A percentile compares a stretch with the other conserved stretches of the same genome.
These are phyloP conservation scores for Eucalyptus regnans DNA, from an alignment of 345 rosid genomes.

Conservation along the genomic window DNA sequence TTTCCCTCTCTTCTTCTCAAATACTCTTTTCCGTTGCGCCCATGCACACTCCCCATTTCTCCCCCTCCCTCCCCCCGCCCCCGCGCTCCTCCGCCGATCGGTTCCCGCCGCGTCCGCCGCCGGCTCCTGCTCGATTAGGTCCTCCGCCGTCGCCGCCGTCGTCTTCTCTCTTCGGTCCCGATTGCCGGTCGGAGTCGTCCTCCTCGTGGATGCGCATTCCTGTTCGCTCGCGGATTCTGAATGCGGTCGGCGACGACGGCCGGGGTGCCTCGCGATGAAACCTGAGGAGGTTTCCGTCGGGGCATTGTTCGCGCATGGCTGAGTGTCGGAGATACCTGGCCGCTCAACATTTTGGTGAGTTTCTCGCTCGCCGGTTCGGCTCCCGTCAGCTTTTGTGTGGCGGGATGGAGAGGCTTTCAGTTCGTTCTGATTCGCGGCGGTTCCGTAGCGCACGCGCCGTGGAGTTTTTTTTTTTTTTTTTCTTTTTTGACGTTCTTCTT, in stretches of 20 bases:
- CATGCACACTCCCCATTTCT: background rate
- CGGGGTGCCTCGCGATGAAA: background rate
- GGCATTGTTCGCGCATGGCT: slow-evolving; percentile 13
- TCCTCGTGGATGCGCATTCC: background rate
- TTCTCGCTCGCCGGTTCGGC: background rate
- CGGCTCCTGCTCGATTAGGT: background rate
- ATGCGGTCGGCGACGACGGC: background rate
- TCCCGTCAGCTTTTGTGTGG: background rate
- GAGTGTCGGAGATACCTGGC: slow-evolving; percentile 18
- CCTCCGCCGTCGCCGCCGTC: background rate
- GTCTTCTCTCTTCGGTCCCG: background rate
- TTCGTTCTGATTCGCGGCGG: background rate
- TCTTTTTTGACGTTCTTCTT: background rate
- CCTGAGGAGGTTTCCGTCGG: background rate
- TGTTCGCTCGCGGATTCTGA: background rate
- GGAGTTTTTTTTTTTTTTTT: background rate
- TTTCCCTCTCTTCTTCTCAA: background rate
- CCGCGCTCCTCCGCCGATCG: background rate
- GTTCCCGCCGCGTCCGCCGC: background rate
- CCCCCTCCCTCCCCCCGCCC: background rate
- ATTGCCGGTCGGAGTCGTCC: background rate
- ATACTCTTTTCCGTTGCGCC: background rate
- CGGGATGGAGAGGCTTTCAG: background rate
- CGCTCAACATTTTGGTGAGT: slow-evolving; percentile 16
- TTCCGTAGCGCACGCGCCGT: background rate